These are phyloP conservation scores for Lichtheimia ramosa DNA, from an alignment of 371 early-diverging fungal genomes.

Conservation along the genomic window DNA sequence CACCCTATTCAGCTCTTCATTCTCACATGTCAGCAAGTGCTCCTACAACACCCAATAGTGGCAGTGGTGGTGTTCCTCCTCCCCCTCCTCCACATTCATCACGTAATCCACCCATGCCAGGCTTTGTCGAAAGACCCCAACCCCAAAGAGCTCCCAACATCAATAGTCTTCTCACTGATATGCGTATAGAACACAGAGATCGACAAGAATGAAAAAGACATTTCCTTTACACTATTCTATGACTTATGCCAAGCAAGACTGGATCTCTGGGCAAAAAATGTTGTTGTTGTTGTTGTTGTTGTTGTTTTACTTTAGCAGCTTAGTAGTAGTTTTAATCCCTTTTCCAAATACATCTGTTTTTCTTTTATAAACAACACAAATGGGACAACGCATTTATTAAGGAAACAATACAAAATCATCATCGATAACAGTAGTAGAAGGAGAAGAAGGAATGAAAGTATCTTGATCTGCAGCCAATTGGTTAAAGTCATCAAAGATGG, in stretches of 20 bases:
- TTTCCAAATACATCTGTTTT: too few relatives aligned
- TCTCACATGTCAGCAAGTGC: neutral
- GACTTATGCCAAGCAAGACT: too few relatives aligned
- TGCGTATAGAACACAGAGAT: slow-evolving; percentile 4
- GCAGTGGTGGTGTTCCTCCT: neutral
- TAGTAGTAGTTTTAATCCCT: too few relatives aligned
- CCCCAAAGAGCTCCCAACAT: neutral
- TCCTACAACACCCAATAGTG: neutral
- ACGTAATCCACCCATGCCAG: neutral
- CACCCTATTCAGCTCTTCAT: neutral
- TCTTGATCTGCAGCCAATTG: slow-evolving; percentile 3
- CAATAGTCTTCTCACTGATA: slow-evolving; percentile 5
- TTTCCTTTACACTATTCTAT: too few relatives aligned
- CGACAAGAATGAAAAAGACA: slow-evolving; percentile 3
- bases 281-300: too few relatives aligned
- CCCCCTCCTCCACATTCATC: neutral
- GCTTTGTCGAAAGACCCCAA: slow-evolving; percentile 1
- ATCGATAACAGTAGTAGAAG: neutral
- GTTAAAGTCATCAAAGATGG: slow-evolving; percentile 11
- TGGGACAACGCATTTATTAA: neutral
- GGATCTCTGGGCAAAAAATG: too few relatives aligned
- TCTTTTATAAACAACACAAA: too few relatives aligned
- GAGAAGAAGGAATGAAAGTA: too few relatives aligned
- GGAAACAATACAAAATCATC: slow-evolving; percentile 19
- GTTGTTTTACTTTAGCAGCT: too few relatives aligned